Evolutionary conservation across 2,329 filamentous ascomycete species (phyloP).

Genomic region (Periglandula ipomoeae): DNA sequence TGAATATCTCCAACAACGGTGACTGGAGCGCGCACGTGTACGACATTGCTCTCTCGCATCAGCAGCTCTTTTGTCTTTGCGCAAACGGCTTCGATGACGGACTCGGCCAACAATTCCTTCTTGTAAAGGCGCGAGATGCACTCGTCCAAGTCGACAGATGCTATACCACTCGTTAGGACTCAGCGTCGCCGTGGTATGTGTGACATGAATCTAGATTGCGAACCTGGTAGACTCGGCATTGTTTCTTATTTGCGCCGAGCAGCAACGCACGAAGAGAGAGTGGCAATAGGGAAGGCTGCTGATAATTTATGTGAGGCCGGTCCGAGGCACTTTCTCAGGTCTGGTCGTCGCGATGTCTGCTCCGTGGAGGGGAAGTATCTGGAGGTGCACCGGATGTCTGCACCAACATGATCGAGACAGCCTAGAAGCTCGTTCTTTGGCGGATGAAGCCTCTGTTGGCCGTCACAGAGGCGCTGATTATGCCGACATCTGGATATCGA

Average conservation of each 20-base stretch:
- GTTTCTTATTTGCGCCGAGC: constrained; percentile 15
- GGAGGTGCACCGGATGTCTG: constrained; percentile 24
- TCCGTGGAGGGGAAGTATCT: constrained; percentile 26
- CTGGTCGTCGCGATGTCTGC: constrained; percentile 21
- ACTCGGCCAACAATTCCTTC: constrained; percentile 93
- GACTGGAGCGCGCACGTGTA: constrained; percentile 89
- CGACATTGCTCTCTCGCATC: constrained; percentile 99
- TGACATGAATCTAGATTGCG: constrained; percentile 15
- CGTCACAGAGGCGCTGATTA: constrained; percentile 4
- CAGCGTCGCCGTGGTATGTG: too few species aligned
- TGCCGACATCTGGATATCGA: constrained; percentile 3
- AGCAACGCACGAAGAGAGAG: not conserved
- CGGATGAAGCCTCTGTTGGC: constrained; percentile 7
- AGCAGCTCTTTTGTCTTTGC: constrained; percentile 97
- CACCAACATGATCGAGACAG: constrained; percentile 34
- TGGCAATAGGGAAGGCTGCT: not conserved
- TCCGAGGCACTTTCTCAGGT: not conserved
- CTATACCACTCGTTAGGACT: constrained; percentile 33
- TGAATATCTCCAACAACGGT: constrained; percentile 98
- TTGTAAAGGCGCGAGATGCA: constrained; percentile 96
- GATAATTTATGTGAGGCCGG: not conserved
- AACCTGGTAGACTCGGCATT: constrained; percentile 51
- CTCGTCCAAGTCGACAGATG: constrained; percentile 95
- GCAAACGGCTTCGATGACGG: constrained; percentile 97
- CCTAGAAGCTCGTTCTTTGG: constrained; percentile 18